Conservation (phyloP, 257 asterid species). For the Solanum medicagineum region DNA sequence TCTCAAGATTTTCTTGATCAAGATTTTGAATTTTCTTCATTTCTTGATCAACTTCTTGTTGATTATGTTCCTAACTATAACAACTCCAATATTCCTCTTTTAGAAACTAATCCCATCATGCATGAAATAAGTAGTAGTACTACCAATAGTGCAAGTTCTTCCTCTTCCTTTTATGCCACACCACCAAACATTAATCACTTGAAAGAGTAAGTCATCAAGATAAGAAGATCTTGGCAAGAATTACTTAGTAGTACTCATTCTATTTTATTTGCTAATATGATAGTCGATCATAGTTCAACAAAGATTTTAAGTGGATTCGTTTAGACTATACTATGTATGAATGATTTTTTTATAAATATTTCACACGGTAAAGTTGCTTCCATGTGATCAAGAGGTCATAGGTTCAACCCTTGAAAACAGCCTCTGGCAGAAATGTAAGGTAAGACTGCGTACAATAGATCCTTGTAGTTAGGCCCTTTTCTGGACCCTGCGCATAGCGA, state of each 20-base stretch:
- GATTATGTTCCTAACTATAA: not conserved
- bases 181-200: not conserved
- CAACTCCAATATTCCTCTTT: not conserved
- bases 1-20: slow-evolving; percentile 1
- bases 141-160: not conserved
- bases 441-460: no score
- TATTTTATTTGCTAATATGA: not conserved
- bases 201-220: not conserved
- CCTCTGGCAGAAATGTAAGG: no score
- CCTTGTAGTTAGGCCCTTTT: no score
- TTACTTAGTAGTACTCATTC: not conserved
- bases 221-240: not conserved
- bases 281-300: not conserved
- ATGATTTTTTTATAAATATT: not conserved
- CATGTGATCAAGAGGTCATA: no score
- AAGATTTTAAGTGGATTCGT: not conserved
- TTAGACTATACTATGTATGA: not conserved
- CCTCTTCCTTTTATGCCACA: not conserved
- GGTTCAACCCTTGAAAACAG: no score
- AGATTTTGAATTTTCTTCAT: not conserved
- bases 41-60: not conserved
- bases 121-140: slow-evolving; percentile 2
- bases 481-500: no score
- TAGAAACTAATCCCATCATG: not conserved
- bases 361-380: no score